Conservation (phyloP, 176 grass and related monocot genomes). For the Phoenix roebelenii region DNA sequence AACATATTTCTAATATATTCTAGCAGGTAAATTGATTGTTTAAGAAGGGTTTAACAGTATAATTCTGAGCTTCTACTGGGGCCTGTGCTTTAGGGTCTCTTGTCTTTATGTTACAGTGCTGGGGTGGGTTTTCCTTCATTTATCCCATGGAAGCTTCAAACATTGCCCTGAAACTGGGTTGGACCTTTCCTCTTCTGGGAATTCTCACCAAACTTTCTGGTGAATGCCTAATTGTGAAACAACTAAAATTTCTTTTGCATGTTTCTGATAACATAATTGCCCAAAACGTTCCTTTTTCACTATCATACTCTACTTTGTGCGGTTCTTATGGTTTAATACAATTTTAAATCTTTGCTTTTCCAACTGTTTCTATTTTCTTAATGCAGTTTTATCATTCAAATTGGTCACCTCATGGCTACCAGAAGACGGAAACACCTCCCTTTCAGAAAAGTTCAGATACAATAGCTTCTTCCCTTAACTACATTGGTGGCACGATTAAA, state of each 20-base stretch:
- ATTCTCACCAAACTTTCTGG: too few relatives aligned
- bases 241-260: too few relatives aligned
- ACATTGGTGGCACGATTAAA: conserved; percentile 91
- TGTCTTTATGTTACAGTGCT: too few relatives aligned
- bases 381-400: conserved; percentile 32
- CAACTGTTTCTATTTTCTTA: conserved; percentile 1
- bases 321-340: not conserved
- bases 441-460: conserved; percentile 73
- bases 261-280: too few relatives aligned
- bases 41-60: not conserved
- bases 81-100: not conserved
- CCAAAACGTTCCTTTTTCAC: not conserved
- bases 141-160: too few relatives aligned
- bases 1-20: not conserved
- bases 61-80: not conserved
- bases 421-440: conserved; percentile 61
- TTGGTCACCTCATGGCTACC: conserved; percentile 26
- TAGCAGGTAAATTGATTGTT: not conserved
- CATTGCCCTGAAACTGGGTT: too few relatives aligned
- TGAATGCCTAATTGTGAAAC: too few relatives aligned
- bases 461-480: conserved; percentile 78
- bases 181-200: too few relatives aligned
- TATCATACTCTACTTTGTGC: conserved; percentile 11
- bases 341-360: conserved; percentile 14
- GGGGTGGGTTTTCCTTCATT: too few relatives aligned